A percentile compares a stretch with the other conserved stretches of the same genome.
phyloP scores from a whole-genome alignment of 495 filamentous ascomycete species.

The Friedmanniomyces simplex region DNA sequence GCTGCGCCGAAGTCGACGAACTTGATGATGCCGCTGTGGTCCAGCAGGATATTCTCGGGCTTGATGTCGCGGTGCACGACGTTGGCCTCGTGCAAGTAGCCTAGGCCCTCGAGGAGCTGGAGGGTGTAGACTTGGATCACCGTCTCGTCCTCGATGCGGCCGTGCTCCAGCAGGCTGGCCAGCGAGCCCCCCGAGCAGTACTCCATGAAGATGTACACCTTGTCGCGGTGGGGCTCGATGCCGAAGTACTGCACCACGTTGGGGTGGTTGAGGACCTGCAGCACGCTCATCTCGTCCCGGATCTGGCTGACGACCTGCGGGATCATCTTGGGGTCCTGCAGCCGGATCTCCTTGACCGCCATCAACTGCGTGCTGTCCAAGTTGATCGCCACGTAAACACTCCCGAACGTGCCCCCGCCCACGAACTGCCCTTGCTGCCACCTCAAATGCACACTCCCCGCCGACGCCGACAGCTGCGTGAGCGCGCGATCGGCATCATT shows the following conservation, averaged over 20 bases:
- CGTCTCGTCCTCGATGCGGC: conserved; percentile 93
- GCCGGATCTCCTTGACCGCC: conserved; percentile 96
- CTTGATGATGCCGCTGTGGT: conserved; percentile 96
- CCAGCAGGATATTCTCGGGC: conserved; percentile 90
- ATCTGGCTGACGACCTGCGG: conserved; percentile 89
- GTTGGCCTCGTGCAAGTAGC: conserved; percentile 79
- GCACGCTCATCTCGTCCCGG: conserved; percentile 90
- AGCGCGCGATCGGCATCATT: conserved; percentile 93
- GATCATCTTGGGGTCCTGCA: conserved; percentile 93
- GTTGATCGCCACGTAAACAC: conserved; percentile 94
- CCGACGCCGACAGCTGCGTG: conserved; percentile 83
- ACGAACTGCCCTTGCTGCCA: conserved; percentile 99
- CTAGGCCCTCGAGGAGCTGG: conserved; percentile 89
- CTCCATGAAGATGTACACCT: conserved; percentile 99
- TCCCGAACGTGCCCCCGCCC: conserved; percentile 92
- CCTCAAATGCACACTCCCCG: conserved; percentile 85
- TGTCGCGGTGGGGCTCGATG: conserved; percentile 95
- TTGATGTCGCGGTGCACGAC: conserved; percentile 98
- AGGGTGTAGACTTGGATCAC: conserved; percentile 97
- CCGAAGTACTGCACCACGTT: conserved; percentile 97
- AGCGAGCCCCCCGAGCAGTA: conserved; percentile 93
- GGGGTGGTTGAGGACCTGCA: conserved; percentile 90
- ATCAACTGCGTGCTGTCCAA: conserved; percentile 90
- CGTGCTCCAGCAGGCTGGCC: conserved; percentile 84
- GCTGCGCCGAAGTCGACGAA: conserved; percentile 98